Evolutionary conservation across 305 asterid species (phyloP).

Genomic region (Withania somnifera): DNA sequence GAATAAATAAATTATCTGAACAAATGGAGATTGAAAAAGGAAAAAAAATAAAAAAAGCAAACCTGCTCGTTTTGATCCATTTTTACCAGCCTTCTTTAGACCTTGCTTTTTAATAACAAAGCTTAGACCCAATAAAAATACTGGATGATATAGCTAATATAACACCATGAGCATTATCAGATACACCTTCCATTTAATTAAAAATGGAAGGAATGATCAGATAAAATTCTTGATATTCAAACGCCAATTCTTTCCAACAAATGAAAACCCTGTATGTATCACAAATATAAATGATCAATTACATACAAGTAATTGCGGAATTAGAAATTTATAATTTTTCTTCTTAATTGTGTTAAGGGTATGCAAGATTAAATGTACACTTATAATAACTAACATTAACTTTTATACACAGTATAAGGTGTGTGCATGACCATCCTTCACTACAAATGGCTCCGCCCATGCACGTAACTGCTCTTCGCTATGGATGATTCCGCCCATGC

Average conservation of each 20-base stretch:
- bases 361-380: no score
- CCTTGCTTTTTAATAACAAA: conserved; percentile 75
- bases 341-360: no score
- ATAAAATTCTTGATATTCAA: conserved; percentile 5
- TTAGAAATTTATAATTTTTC: no score
- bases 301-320: no score
- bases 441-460: no score
- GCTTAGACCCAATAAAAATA: conserved; percentile 70
- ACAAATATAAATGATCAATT: not conserved
- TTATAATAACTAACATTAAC: no score
- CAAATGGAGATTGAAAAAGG: not conserved
- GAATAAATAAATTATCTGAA: not conserved
- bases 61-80: conserved; percentile 66
- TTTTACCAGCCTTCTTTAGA: conserved; percentile 43
- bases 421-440: no score
- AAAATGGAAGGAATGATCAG: conserved; percentile 18
- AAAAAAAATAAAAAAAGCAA: not conserved
- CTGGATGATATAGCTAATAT: conserved; percentile 66
- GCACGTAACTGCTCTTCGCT: no score
- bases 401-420: no score
- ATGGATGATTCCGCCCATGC: no score
- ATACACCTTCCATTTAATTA: conserved; percentile 47
- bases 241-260: not conserved
- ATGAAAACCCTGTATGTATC: conserved; percentile 26
- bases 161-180: conserved; percentile 63